Evolutionary conservation across 805 yeast genomes (phyloP), one percentile per base, ranked within the genome.

Genomic region (Barnettozyma vustinii): DNA sequence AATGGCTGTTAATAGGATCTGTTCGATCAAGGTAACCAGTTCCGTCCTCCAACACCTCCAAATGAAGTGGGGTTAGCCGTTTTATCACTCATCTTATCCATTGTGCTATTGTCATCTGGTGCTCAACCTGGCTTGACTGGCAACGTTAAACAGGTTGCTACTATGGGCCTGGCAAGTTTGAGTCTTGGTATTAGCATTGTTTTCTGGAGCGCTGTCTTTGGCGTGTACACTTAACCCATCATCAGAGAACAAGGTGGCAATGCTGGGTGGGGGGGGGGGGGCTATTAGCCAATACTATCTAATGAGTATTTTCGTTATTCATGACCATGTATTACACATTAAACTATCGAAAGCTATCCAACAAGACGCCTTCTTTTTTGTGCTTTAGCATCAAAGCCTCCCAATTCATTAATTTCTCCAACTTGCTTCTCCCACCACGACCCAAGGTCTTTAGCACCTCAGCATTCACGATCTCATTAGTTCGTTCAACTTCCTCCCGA

Each of bases 381-480:
- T 16, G 20, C 35, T 26, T 25, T 27, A 40, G 13, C 43, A 74
- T 65, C 35, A 77, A 57, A 46, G 67, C 63, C 54, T 77, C 78
- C 26, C 78, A 60, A 6, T 71, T 66, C 36, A 79, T 70, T 9
- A 66, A 65, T 26, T 72, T 66, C 6, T 70, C 66, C 53, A 72
- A 20, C n/a, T 40, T 40, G 33, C 43, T 40, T 19, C 35, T 40
- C n/a, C 33, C 33, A 20, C 43, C 43, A 21, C 35, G 71, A n/a
- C 79, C 75, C 42, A 68, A 54, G 37, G 67, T 66, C n/a, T 64
- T 64, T 30, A 78, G 51, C 16, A 75, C 70, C 33, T 73, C 69
- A 9, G 73, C 63, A 47, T 73, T 72, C 37, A 78, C 54, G 36
- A 65, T 69, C 51, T 76, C 78, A 39, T 72, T 66, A 25, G 73